A percentile compares a stretch with the other conserved stretches of the same genome.
These are phyloP conservation scores for Beverwykella pulmonaria DNA, from an alignment of 495 filamentous ascomycete species.

Conservation along the genomic window DNA sequence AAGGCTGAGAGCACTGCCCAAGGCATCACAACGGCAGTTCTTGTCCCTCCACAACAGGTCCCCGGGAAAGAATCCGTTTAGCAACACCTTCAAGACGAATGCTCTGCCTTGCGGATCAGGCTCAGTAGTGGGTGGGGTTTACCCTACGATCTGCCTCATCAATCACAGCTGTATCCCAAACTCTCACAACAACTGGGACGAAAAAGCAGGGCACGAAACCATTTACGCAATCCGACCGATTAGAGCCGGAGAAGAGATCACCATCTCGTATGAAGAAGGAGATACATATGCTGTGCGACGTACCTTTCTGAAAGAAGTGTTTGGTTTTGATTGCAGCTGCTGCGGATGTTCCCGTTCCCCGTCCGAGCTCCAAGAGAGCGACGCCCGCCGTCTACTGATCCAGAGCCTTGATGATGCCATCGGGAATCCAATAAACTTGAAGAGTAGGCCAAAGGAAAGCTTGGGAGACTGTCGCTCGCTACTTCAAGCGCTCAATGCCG, in stretches of 20 bases:
- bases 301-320: conserved; percentile 18
- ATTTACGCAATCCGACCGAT: conserved; percentile 36
- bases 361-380: conserved; percentile 25
- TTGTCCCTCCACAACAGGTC: conserved; percentile 51
- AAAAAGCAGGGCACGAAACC: conserved; percentile 23
- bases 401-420: conserved; percentile 27
- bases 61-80: conserved; percentile 40
- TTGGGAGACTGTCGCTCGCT: conserved; percentile 23
- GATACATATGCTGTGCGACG: conserved; percentile 17
- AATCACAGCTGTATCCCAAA: conserved; percentile 42
- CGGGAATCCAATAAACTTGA: conserved; percentile 16
- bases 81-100: conserved; percentile 31
- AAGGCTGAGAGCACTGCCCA: conserved; percentile 44
- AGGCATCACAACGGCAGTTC: conserved; percentile 48
- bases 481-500: conserved; percentile 20
- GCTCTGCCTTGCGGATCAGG: conserved; percentile 26
- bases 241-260: conserved; percentile 38
- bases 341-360: conserved; percentile 10
- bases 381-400: conserved; percentile 20
- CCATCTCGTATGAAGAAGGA: conserved; percentile 36
- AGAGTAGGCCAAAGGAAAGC: conserved; percentile 7
- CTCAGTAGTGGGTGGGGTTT: conserved; percentile 27
- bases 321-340: conserved; percentile 36
- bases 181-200: conserved; percentile 39
- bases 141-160: conserved; percentile 29